These are phyloP conservation scores for Phyllosticta citriasiana DNA, from an alignment of 2,329 filamentous ascomycete genomes.

Conservation along the genomic window DNA sequence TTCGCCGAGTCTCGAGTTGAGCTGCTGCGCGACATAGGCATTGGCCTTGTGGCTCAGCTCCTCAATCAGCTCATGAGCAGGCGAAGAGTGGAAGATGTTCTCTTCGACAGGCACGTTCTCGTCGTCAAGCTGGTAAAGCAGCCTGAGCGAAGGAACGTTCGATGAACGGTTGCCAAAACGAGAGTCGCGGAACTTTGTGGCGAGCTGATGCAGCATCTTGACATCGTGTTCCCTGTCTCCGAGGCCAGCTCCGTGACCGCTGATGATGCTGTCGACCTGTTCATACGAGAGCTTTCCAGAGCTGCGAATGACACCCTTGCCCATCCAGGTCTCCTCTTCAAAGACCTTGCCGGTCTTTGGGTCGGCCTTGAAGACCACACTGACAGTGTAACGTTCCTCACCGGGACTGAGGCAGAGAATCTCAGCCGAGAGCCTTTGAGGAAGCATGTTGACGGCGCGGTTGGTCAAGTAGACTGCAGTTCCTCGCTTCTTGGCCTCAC, in stretches of 20 bases:
- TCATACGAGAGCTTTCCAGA: slow-evolving; percentile 73
- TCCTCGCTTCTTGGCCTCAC: slow-evolving; percentile 95
- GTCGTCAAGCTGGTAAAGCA: slow-evolving; percentile 90
- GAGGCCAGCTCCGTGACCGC: slow-evolving; percentile 53
- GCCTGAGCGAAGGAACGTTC: slow-evolving; percentile 72
- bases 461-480: slow-evolving; percentile 94
- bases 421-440: slow-evolving; percentile 73
- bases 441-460: slow-evolving; percentile 77
- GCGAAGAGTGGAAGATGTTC: slow-evolving; percentile 88
- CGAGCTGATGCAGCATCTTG: slow-evolving; percentile 66
- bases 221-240: slow-evolving; percentile 65
- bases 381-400: slow-evolving; percentile 85
- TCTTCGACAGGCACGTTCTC: slow-evolving; percentile 95
- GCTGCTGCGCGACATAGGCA: slow-evolving; percentile 73
- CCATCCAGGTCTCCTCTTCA: slow-evolving; percentile 87
- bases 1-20: slow-evolving; percentile 70
- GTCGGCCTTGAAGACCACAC: slow-evolving; percentile 87
- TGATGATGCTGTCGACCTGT: slow-evolving; percentile 75
- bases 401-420: slow-evolving; percentile 78
- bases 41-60: slow-evolving; percentile 94
- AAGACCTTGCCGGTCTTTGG: slow-evolving; percentile 65
- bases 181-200: slow-evolving; percentile 82
- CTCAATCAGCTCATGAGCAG: slow-evolving; percentile 86
- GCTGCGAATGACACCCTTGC: slow-evolving; percentile 89
- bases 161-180: slow-evolving; percentile 72